These are phyloP conservation scores for Hygrocybe punicea DNA, from an alignment of 768 basidiomycete species.

Conservation along the genomic window DNA sequence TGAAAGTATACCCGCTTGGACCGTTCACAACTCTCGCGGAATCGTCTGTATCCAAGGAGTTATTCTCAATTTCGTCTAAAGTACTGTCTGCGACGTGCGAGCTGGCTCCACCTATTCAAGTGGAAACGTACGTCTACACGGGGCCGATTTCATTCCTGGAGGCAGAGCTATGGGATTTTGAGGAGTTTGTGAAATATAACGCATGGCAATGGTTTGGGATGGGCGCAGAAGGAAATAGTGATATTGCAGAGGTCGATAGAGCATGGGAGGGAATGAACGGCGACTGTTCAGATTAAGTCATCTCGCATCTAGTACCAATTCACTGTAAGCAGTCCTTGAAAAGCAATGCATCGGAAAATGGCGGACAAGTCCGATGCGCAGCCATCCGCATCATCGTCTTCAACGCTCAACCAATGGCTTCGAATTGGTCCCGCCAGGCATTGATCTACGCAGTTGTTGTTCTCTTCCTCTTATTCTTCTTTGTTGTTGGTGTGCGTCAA, in stretches of 20 bases:
- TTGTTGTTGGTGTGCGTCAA: slow-evolving; percentile 34
- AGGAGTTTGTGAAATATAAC: slow-evolving; percentile 72
- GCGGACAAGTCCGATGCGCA: neutral
- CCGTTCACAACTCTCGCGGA: slow-evolving; percentile 25
- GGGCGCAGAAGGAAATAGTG: too few relatives aligned
- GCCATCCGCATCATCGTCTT: neutral
- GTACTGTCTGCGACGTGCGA: slow-evolving; percentile 40
- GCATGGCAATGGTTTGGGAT: slow-evolving; percentile 69
- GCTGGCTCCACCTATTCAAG: slow-evolving; percentile 38
- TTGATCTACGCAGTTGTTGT: slow-evolving; percentile 37
- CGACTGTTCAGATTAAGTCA: too few relatives aligned
- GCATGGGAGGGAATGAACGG: too few relatives aligned
- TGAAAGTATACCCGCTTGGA: slow-evolving; percentile 56
- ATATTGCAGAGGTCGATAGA: too few relatives aligned
- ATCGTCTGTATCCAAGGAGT: slow-evolving; percentile 12
- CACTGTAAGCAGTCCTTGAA: too few relatives aligned
- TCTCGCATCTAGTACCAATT: too few relatives aligned
- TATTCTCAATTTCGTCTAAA: slow-evolving; percentile 38
- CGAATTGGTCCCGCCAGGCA: slow-evolving; percentile 6
- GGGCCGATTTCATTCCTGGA: slow-evolving; percentile 42
- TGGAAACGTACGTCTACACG: slow-evolving; percentile 73
- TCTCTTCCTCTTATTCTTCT: slow-evolving; percentile 44
- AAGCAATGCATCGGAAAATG: neutral
- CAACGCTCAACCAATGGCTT: neutral
- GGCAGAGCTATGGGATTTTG: slow-evolving; percentile 72